Evolutionary conservation across 345 rosid genomes (phyloP).

Genomic region (Mercurialis annua): DNA sequence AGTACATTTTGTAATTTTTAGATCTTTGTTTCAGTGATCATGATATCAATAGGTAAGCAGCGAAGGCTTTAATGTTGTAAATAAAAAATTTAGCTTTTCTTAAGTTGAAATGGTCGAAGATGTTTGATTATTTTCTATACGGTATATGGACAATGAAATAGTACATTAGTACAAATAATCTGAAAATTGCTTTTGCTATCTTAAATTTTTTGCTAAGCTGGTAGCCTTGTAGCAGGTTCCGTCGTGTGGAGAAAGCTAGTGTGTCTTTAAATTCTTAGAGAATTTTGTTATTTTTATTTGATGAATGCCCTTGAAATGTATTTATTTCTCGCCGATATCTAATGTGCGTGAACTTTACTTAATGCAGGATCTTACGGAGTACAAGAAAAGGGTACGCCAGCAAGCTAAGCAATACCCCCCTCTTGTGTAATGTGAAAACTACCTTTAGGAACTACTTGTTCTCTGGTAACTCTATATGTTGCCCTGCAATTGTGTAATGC

Average conservation of each 20-base stretch:
- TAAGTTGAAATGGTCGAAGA: not conserved
- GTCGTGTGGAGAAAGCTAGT: not conserved
- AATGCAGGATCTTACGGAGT: constrained; percentile 69
- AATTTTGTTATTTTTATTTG: not conserved
- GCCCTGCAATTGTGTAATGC: constrained; percentile 24
- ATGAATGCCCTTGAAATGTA: not conserved
- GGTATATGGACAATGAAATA: not conserved
- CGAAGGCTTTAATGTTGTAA: not conserved
- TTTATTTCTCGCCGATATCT: not conserved
- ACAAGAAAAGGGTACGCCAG: constrained; percentile 79
- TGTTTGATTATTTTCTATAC: not conserved
- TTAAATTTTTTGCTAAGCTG: not conserved
- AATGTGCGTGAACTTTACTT: not conserved
- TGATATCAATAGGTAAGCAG: not conserved
- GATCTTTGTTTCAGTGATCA: not conserved
- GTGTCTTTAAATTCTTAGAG: not conserved
- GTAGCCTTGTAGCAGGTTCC: not conserved
- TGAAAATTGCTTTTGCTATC: not conserved
- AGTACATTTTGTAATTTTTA: not conserved
- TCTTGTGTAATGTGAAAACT: constrained; percentile 32
- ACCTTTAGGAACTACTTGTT: constrained; percentile 16
- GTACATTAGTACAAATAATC: not conserved
- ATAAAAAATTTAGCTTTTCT: not conserved
- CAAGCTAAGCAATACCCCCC: constrained; percentile 94
- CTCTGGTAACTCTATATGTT: constrained; percentile 14